phyloP scores from a whole-genome alignment of 2,329 filamentous ascomycete genomes.

The Fusarium sp. region DNA sequence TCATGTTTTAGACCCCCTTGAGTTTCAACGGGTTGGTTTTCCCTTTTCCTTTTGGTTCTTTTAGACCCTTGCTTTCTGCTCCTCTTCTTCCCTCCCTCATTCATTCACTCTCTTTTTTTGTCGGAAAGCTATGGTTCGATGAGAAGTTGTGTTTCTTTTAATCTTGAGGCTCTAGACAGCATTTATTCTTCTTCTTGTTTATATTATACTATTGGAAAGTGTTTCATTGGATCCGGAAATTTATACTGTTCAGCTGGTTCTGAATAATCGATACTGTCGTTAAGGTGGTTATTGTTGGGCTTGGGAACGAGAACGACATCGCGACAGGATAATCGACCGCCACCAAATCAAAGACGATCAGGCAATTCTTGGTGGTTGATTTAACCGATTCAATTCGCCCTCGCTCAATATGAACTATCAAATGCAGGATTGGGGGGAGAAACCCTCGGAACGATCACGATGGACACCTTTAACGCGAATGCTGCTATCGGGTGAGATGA shows the following conservation, averaged over 20 bases:
- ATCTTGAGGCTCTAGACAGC: slow-evolving; percentile 43
- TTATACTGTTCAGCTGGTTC: slow-evolving; percentile 39
- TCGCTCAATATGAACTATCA: slow-evolving; percentile 46
- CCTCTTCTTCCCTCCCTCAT: neutral
- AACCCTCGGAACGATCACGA: slow-evolving; percentile 77
- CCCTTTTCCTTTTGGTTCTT: slow-evolving; percentile 6
- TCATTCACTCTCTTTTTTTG: slow-evolving; percentile 7
- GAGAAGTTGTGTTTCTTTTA: slow-evolving; percentile 42
- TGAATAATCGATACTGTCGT: slow-evolving; percentile 28
- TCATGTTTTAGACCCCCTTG: slow-evolving; percentile 16
- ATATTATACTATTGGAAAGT: slow-evolving; percentile 28
- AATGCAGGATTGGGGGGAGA: slow-evolving; percentile 47
- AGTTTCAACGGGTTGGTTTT: slow-evolving; percentile 16
- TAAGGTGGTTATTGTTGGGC: neutral
- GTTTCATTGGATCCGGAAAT: slow-evolving; percentile 3
- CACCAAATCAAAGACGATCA: neutral
- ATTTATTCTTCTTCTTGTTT: slow-evolving; percentile 49
- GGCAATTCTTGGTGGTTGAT: slow-evolving; percentile 1
- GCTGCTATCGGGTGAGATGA: slow-evolving; percentile 86
- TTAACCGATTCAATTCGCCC: neutral
- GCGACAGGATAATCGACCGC: neutral
- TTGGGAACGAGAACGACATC: neutral
- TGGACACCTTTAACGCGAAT: slow-evolving; percentile 86
- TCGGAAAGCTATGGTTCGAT: slow-evolving; percentile 22
- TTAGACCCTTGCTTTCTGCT: slow-evolving; percentile 20